phyloP scores from a whole-genome alignment of 169 alveolate species.

The Eimeria falciformis region DNA sequence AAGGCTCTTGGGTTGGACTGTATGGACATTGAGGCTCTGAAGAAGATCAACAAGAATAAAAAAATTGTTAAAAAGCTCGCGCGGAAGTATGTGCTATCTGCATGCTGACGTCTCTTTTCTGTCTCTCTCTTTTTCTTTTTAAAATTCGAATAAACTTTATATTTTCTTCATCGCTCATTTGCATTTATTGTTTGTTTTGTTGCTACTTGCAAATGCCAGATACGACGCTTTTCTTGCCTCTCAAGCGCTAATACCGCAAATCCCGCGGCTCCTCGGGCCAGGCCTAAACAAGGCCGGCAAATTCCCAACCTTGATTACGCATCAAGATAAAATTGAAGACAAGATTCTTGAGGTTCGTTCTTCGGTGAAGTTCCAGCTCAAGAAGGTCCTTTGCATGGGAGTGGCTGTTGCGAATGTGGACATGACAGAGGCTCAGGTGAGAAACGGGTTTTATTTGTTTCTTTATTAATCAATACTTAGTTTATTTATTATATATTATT shows the following conservation, averaged over 20 bases:
- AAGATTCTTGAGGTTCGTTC: constrained; percentile 97
- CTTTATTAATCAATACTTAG: background rate
- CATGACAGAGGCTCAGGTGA: constrained; percentile 95
- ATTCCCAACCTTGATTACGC: constrained; percentile 99
- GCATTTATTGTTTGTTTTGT: background rate
- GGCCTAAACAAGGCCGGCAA: constrained; percentile 99
- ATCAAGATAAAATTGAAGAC: constrained; percentile 95
- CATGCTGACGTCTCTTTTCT: background rate
- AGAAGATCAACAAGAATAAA: constrained; percentile 99
- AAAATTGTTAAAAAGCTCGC: constrained; percentile 97
- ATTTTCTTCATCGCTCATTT: background rate
- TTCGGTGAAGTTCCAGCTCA: constrained; percentile 92
- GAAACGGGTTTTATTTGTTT: background rate
- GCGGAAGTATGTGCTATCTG: constrained; percentile 23
- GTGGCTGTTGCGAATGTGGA: constrained; percentile 99
- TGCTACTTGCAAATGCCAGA: constrained; percentile 70
- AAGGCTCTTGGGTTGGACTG: constrained; percentile 96
- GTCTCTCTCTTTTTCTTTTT: background rate
- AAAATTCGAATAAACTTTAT: background rate
- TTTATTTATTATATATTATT: background rate
- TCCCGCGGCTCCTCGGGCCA: constrained; percentile 99
- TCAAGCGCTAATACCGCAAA: constrained; percentile 98
- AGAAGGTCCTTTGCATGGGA: constrained; percentile 96
- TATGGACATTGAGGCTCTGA: constrained; percentile 98
- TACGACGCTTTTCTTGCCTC: constrained; percentile 98